A percentile compares a stretch with the other conserved stretches of the same genome.
phyloP scores from a whole-genome alignment of 2,329 filamentous ascomycete species.

The Rasamsonia emersonii region DNA sequence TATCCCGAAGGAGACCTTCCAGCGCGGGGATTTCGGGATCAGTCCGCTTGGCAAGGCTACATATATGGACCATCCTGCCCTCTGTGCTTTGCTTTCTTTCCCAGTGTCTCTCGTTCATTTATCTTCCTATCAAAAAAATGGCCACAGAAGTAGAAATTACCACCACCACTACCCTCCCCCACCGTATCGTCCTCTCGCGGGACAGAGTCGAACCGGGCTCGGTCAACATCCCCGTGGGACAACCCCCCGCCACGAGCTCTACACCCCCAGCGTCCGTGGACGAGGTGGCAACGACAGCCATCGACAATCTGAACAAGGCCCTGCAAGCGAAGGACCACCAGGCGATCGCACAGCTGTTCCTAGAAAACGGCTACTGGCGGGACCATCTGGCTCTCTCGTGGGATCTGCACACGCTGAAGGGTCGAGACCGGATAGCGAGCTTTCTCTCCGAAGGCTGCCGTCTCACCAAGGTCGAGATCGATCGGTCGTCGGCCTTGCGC shows the following conservation, averaged over 20 bases:
- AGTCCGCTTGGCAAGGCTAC: too few species aligned
- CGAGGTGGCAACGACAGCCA: constrained; percentile 27
- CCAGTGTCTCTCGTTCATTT: too few species aligned
- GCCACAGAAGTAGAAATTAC: background rate
- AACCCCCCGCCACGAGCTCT: constrained; percentile 33
- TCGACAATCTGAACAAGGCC: constrained; percentile 32
- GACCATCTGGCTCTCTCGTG: constrained; percentile 51
- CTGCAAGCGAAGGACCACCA: constrained; percentile 26
- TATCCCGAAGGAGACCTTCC: too few species aligned
- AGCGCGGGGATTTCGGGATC: too few species aligned
- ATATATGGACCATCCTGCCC: too few species aligned
- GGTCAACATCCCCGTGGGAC: constrained; percentile 40
- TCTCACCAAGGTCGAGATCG: constrained; percentile 39
- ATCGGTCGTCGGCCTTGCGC: constrained; percentile 37
- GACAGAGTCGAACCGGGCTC: constrained; percentile 46
- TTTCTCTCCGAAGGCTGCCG: constrained; percentile 31
- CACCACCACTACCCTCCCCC: constrained; percentile 1
- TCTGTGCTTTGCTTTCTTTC: too few species aligned
- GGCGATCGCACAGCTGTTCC: constrained; percentile 37
- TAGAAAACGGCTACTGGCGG: constrained; percentile 48
- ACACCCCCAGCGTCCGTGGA: constrained; percentile 27
- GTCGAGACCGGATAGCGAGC: constrained; percentile 30
- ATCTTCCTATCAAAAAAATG: too few species aligned
- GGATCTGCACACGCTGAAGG: constrained; percentile 48
- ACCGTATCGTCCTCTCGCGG: constrained; percentile 31